Percentiles rank a stretch among this genome's conserved stretches.
Conservation (phyloP, 2,329 filamentous ascomycete species). For the Parascedosporium putredinis region DNA sequence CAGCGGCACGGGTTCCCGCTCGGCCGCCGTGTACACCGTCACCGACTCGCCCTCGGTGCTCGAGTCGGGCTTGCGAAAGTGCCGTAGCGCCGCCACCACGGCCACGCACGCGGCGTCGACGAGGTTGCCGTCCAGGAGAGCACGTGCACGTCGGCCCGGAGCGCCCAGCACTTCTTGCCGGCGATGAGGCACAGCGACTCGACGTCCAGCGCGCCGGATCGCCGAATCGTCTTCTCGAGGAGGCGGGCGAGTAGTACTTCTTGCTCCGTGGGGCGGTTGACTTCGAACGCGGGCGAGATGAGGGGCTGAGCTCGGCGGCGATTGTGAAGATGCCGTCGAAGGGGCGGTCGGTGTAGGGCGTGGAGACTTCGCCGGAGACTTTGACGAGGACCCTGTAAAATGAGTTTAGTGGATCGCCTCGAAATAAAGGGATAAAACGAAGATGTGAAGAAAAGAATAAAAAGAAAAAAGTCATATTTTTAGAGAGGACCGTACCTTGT, state of each 20-base stretch:
- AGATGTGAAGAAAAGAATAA: no score
- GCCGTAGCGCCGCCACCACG: conserved; percentile 76
- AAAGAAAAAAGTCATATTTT: neutral
- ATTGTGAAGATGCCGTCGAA: conserved; percentile 96
- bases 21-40: conserved; percentile 72
- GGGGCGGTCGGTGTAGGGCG: conserved; percentile 76
- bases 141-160: conserved; percentile 86
- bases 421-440: no score
- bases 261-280: conserved; percentile 69
- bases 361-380: conserved; percentile 78
- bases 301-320: conserved; percentile 80
- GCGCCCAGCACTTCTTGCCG: conserved; percentile 80
- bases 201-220: conserved; percentile 85
- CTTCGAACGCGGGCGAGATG: conserved; percentile 82
- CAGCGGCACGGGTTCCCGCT: conserved; percentile 82
- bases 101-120: conserved; percentile 80
- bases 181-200: conserved; percentile 92
- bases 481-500: conserved; percentile 53
- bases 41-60: conserved; percentile 75
- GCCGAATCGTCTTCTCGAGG: conserved; percentile 87
- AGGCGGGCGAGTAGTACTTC: conserved; percentile 80
- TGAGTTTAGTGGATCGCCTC: neutral
- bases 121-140: conserved; percentile 86
- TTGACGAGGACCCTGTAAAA: conserved; percentile 64
- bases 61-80: conserved; percentile 86